A percentile compares a stretch with the other conserved stretches of the same genome.
Conservation (phyloP, 768 basidiomycete genomes). For the Mycena floridula region DNA sequence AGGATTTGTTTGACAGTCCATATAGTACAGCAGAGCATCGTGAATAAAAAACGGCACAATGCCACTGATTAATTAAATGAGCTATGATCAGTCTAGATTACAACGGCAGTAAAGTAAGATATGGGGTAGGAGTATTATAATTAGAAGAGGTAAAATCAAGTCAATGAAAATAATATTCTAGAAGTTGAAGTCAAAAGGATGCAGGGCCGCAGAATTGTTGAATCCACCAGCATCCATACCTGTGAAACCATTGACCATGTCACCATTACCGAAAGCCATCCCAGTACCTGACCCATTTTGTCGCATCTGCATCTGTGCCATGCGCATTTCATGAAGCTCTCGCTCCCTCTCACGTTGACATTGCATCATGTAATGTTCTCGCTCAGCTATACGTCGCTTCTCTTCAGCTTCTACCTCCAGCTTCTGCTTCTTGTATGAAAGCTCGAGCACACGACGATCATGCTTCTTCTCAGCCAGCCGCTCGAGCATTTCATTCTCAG, state of each 20-base stretch:
- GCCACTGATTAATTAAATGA: too few species aligned
- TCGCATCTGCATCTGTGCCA: background rate
- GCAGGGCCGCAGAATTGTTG: background rate
- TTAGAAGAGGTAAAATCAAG: background rate
- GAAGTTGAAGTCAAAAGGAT: background rate
- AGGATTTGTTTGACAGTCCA: background rate
- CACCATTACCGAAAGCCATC: background rate
- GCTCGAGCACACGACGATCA: background rate
- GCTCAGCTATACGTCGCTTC: background rate
- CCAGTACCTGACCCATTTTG: background rate
- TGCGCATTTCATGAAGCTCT: background rate
- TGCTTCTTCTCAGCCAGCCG: too few species aligned
- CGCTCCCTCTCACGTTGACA: too few species aligned
- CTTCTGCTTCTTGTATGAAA: background rate
- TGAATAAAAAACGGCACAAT: background rate
- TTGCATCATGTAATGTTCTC: too few species aligned
- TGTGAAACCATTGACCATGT: background rate
- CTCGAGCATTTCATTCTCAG: background rate
- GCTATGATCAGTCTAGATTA: too few species aligned
- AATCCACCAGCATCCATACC: background rate
- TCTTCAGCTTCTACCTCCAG: background rate
- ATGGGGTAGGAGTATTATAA: too few species aligned
- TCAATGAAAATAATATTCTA: background rate
- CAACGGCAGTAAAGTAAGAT: too few species aligned
- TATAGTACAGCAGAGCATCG: background rate